Percentiles rank a stretch among this genome's conserved stretches.
phyloP scores from a whole-genome alignment of 805 yeast genomes.

The Suhomyces xylopsoci region DNA sequence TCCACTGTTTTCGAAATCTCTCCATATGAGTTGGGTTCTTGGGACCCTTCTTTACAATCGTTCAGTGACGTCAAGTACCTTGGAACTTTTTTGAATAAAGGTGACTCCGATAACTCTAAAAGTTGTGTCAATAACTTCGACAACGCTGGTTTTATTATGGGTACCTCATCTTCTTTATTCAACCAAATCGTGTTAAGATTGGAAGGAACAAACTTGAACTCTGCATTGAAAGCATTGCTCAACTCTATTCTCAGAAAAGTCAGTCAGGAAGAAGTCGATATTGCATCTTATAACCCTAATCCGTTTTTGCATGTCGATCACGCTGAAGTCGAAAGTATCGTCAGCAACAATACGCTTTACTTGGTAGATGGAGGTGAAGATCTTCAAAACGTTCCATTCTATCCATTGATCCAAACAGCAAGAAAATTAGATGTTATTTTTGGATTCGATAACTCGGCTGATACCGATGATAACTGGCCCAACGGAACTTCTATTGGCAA shows the following conservation, averaged over 20 bases:
- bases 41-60: constrained; percentile 37
- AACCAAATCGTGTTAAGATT: constrained; percentile 30
- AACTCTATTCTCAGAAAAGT: constrained; percentile 22
- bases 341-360: constrained; percentile 28
- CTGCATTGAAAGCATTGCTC: constrained; percentile 23
- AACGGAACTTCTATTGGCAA: constrained; percentile 38
- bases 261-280: constrained; percentile 27
- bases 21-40: constrained; percentile 41
- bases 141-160: constrained; percentile 40
- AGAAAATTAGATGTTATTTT: constrained; percentile 40
- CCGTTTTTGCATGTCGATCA: constrained; percentile 29
- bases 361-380: constrained; percentile 46
- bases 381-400: constrained; percentile 38
- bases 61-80: constrained; percentile 30
- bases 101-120: constrained; percentile 10
- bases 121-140: constrained; percentile 32
- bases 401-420: constrained; percentile 37
- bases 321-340: constrained; percentile 18
- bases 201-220: constrained; percentile 18
- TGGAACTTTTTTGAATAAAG: constrained; percentile 26
- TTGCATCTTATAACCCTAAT: constrained; percentile 40
- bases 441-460: constrained; percentile 43
- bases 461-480: constrained; percentile 39
- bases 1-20: constrained; percentile 54
- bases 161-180: constrained; percentile 39